A percentile compares a stretch with the other conserved stretches of the same genome.
Evolutionary conservation across 805 yeast species (phyloP).

Genomic region (Candida ulmi): DNA sequence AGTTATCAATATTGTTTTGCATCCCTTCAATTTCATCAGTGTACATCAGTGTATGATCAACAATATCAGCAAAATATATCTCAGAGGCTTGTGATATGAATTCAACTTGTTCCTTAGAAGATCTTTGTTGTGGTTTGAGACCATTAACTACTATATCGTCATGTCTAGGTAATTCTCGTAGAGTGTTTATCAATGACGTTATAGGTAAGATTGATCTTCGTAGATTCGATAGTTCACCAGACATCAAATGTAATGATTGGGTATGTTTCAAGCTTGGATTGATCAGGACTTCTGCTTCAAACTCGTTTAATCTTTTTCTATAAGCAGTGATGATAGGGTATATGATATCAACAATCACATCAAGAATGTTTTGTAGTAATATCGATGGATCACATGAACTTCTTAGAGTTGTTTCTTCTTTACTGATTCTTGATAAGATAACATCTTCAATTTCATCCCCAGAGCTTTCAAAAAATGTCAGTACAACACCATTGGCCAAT

Average conservation of each 20-base stretch:
- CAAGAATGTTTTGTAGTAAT: slow-evolving; percentile 48
- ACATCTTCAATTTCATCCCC: slow-evolving; percentile 50
- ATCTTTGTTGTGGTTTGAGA: neutral
- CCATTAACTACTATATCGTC: slow-evolving; percentile 2
- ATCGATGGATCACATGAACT: slow-evolving; percentile 47
- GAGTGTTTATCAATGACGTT: slow-evolving; percentile 39
- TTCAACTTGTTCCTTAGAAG: slow-evolving; percentile 1
- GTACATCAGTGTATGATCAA: slow-evolving; percentile 47
- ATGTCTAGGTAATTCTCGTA: slow-evolving; percentile 33
- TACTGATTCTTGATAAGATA: slow-evolving; percentile 39
- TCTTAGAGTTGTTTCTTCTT: slow-evolving; percentile 42
- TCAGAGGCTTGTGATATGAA: slow-evolving; percentile 38
- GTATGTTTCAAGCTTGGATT: slow-evolving; percentile 47
- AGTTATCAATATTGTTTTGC: slow-evolving; percentile 44
- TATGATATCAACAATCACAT: slow-evolving; percentile 47
- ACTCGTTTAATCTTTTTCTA: slow-evolving; percentile 38
- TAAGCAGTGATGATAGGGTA: slow-evolving; percentile 51
- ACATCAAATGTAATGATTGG: slow-evolving; percentile 46
- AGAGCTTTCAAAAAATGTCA: slow-evolving; percentile 53
- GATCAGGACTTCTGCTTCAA: slow-evolving; percentile 45
- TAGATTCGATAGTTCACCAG: slow-evolving; percentile 45
- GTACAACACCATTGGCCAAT: slow-evolving; percentile 38
- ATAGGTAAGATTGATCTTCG: slow-evolving; percentile 43
- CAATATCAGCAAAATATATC: slow-evolving; percentile 48
- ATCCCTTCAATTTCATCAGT: slow-evolving; percentile 50